Evolutionary conservation across 225 moss, liverwort and hornwort species (phyloP).

Genomic region (Anthoceros angustus): DNA sequence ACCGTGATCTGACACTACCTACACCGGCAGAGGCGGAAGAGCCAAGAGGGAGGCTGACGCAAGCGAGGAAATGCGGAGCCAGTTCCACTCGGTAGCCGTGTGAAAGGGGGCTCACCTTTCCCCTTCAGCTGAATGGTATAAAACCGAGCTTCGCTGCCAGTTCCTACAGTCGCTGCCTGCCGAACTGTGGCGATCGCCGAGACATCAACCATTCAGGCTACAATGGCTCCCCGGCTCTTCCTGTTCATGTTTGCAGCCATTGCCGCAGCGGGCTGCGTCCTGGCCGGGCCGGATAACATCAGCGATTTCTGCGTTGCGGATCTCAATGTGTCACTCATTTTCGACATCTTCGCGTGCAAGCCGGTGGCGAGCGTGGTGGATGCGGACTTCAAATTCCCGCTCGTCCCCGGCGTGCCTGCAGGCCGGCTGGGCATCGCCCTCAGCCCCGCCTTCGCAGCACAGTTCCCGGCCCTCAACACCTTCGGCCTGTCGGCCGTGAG

Average conservation of each 20-base stretch:
- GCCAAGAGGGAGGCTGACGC: no score
- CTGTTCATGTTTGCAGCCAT: neutral
- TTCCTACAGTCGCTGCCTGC: no score
- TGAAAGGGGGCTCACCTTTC: no score
- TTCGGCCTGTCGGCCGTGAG: neutral
- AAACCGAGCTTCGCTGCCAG: no score
- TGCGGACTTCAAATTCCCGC: neutral
- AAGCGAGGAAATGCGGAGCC: no score
- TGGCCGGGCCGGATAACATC: neutral
- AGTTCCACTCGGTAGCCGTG: no score
- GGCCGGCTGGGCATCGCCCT: neutral
- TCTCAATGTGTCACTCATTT: neutral
- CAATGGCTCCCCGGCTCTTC: neutral
- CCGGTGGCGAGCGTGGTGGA: neutral
- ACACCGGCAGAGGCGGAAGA: no score
- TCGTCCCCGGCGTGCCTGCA: neutral
- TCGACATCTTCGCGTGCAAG: neutral
- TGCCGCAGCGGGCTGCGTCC: neutral
- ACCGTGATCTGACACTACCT: no score
- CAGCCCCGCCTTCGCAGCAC: neutral
- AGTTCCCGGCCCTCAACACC: neutral
- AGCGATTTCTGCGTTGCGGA: neutral
- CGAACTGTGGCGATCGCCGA: no score
- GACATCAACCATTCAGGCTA: neutral
- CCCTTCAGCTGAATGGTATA: no score